Percentiles rank a stretch among this genome's conserved stretches.
These are phyloP conservation scores for Spathaspora girioi DNA, from an alignment of 805 yeast species.

Conservation along the genomic window DNA sequence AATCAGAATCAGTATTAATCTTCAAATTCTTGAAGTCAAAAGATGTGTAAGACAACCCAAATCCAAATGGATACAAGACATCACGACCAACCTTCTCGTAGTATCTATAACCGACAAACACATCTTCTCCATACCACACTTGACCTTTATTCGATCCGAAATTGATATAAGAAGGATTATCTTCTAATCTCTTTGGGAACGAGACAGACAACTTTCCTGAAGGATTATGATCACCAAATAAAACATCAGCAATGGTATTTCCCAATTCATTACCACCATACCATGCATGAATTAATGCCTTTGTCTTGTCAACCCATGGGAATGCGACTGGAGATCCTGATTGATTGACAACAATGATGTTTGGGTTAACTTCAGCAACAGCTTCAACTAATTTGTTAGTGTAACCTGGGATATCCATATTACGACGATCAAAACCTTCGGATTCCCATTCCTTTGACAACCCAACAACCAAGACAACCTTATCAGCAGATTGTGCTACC, in stretches of 20 bases:
- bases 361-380: constrained; percentile 44
- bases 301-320: constrained; percentile 42
- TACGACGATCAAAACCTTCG: constrained; percentile 54
- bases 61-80: constrained; percentile 59
- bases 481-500: constrained; percentile 48
- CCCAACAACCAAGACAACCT: constrained; percentile 51
- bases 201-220: constrained; percentile 55
- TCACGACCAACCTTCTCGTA: constrained; percentile 49
- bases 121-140: constrained; percentile 61
- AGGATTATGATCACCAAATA: constrained; percentile 60
- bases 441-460: constrained; percentile 54
- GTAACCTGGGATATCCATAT: constrained; percentile 49
- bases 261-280: constrained; percentile 48
- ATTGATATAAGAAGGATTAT: constrained; percentile 56
- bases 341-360: constrained; percentile 52
- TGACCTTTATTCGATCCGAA: constrained; percentile 50
- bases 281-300: constrained; percentile 30
- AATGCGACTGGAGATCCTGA: constrained; percentile 60
- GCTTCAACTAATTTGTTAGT: constrained; percentile 44
- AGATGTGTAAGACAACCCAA: constrained; percentile 57
- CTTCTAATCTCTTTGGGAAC: constrained; percentile 49
- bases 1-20: constrained; percentile 23
- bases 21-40: constrained; percentile 41
- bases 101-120: constrained; percentile 59
- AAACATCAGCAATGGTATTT: constrained; percentile 55